Percentiles rank a stretch among this genome's conserved stretches.
phyloP scores from a whole-genome alignment of 1,139 yeast genomes.

The Protomyces inouyei region DNA sequence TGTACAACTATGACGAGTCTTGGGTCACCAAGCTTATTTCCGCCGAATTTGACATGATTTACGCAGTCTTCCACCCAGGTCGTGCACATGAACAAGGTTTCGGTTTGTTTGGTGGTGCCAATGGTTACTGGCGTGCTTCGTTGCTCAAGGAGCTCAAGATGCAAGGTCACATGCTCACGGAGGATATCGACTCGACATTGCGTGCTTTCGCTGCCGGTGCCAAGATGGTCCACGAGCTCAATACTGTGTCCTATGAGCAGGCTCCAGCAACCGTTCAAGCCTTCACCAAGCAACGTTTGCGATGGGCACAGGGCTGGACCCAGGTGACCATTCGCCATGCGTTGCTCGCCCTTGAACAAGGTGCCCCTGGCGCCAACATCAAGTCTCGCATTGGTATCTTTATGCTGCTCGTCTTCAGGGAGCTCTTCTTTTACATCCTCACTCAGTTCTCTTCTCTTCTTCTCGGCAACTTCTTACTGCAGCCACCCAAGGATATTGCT shows the following conservation, averaged over 20 bases:
- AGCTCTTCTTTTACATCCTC: slow-evolving; percentile 25
- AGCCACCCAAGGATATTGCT: slow-evolving; percentile 25
- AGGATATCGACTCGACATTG: slow-evolving; percentile 25
- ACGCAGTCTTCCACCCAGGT: slow-evolving; percentile 26
- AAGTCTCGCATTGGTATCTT: slow-evolving; percentile 25
- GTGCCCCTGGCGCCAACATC: slow-evolving; percentile 27
- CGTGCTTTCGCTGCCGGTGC: slow-evolving; percentile 26
- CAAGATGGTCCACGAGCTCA: slow-evolving; percentile 26
- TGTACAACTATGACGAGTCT: slow-evolving; percentile 25
- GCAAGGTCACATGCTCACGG: slow-evolving; percentile 27
- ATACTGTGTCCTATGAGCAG: slow-evolving; percentile 25
- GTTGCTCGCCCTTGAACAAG: slow-evolving; percentile 16
- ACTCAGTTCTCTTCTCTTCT: slow-evolving; percentile 22
- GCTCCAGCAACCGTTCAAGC: slow-evolving; percentile 25
- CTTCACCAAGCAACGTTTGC: slow-evolving; percentile 17
- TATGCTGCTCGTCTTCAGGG: slow-evolving; percentile 24
- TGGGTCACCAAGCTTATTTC: slow-evolving; percentile 26
- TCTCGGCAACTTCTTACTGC: slow-evolving; percentile 23
- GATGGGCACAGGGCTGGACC: slow-evolving; percentile 27
- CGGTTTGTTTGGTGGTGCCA: slow-evolving; percentile 26
- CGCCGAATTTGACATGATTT: slow-evolving; percentile 27
- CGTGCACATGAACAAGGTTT: slow-evolving; percentile 25
- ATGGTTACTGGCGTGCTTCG: slow-evolving; percentile 26
- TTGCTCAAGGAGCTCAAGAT: slow-evolving; percentile 26
- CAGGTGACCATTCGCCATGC: slow-evolving; percentile 25